Conservation (phyloP, 495 filamentous ascomycete genomes). For the Talaromyces wortmannii region DNA sequence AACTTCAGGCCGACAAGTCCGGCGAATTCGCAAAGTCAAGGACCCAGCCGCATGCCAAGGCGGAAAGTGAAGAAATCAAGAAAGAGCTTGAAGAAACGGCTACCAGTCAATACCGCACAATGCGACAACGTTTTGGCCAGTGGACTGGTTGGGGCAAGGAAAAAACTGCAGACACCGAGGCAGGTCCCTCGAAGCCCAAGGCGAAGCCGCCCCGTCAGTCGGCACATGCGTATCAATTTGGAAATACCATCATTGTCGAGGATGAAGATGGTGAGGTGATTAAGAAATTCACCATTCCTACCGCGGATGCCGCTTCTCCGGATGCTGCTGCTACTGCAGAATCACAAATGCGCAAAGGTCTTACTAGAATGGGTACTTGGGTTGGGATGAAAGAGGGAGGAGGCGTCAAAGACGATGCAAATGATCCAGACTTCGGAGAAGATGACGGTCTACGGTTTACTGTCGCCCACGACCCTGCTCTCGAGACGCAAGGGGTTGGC, state of each 20-base stretch:
- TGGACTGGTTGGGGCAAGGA: slow-evolving; percentile 36
- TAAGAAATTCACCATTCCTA: slow-evolving; percentile 87
- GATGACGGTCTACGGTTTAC: slow-evolving; percentile 86
- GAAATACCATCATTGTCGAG: slow-evolving; percentile 96
- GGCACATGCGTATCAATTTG: slow-evolving; percentile 91
- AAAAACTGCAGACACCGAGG: slow-evolving; percentile 12
- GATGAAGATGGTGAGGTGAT: slow-evolving; percentile 96
- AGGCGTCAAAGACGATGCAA: slow-evolving; percentile 22
- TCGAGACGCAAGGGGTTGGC: slow-evolving; percentile 22
- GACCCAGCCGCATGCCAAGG: slow-evolving; percentile 35
- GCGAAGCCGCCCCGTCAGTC: slow-evolving; percentile 43
- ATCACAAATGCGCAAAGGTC: slow-evolving; percentile 32
- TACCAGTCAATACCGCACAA: slow-evolving; percentile 18
- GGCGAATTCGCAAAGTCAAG: slow-evolving; percentile 33
- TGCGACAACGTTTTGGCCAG: slow-evolving; percentile 25
- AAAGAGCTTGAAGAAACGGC: slow-evolving; percentile 22
- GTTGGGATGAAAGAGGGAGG: slow-evolving; percentile 48
- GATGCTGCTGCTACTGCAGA: slow-evolving; percentile 21
- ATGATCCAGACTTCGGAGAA: slow-evolving; percentile 32
- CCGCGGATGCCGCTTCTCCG: slow-evolving; percentile 20
- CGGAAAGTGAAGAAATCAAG: slow-evolving; percentile 37
- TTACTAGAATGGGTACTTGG: slow-evolving; percentile 58
- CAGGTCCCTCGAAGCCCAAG: slow-evolving; percentile 9
- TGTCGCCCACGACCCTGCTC: slow-evolving; percentile 40
- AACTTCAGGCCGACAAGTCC: slow-evolving; percentile 50